Conservation (phyloP, 495 filamentous ascomycete species). For the Penicillium paxilli region DNA sequence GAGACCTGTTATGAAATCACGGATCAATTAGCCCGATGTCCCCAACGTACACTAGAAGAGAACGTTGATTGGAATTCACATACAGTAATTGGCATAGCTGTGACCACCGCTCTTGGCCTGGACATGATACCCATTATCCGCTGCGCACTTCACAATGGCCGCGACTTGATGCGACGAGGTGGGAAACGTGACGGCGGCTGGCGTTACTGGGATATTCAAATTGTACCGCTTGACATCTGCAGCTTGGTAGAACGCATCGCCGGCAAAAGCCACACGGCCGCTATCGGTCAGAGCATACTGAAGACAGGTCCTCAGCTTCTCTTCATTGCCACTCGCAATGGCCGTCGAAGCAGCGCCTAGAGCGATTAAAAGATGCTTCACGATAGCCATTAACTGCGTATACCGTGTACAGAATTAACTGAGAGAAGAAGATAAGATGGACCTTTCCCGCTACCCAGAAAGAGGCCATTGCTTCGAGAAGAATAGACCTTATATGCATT, state of each 20-base stretch:
- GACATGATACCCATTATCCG: slow-evolving; percentile 54
- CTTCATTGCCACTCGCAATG: not conserved
- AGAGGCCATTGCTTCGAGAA: no score
- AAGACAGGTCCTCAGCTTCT: slow-evolving; percentile 12
- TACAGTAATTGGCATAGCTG: slow-evolving; percentile 58
- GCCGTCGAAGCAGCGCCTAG: slow-evolving; percentile 1
- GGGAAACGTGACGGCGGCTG: slow-evolving; percentile 62
- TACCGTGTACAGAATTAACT: not conserved
- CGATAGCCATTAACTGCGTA: not conserved
- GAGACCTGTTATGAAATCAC: slow-evolving; percentile 31
- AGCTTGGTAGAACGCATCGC: slow-evolving; percentile 16
- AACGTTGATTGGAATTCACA: not conserved
- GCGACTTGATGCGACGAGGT: slow-evolving; percentile 55
- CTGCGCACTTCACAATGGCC: slow-evolving; percentile 57
- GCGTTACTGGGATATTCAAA: slow-evolving; percentile 57
- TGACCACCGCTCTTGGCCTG: slow-evolving; percentile 71
- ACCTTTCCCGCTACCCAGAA: no score
- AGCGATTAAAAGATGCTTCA: slow-evolving; percentile 3
- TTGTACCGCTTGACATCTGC: slow-evolving; percentile 49
- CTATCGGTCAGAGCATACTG: slow-evolving; percentile 8
- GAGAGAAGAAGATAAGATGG: not conserved
- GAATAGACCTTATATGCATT: not conserved
- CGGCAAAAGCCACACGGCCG: slow-evolving; percentile 13
- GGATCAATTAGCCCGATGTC: no score
- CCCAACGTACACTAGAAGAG: not conserved